Evolutionary conservation across 352 stramenopile species (phyloP).

Genomic region (Pythium volutum): DNA sequence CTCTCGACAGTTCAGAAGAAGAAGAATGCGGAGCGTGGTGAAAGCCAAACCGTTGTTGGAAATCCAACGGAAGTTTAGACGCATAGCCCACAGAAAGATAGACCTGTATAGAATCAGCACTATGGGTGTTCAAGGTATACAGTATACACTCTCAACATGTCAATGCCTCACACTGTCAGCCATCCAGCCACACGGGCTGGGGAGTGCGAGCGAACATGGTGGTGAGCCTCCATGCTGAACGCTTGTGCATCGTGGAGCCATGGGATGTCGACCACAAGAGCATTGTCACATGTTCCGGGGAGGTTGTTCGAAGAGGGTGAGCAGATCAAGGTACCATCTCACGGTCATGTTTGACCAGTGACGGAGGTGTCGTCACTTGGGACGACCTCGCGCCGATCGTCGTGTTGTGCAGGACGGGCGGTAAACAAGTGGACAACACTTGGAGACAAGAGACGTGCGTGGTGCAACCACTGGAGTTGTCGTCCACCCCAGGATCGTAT

Average conservation of each 20-base stretch:
- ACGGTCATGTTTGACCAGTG: constrained; percentile 16
- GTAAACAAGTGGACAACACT: no score
- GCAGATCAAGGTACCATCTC: no score
- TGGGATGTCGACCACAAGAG: background rate
- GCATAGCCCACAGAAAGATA: background rate
- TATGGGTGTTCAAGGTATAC: no score
- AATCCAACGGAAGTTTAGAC: background rate
- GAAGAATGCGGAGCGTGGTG: no score
- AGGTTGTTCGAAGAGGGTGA: constrained; percentile 10
- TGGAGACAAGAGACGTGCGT: constrained; percentile 1
- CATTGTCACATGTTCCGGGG: background rate
- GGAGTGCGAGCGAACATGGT: background rate
- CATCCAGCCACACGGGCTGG: background rate
- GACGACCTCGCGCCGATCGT: constrained; percentile 7
- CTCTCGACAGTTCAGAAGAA: no score
- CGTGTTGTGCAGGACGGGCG: background rate
- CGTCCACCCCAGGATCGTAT: background rate
- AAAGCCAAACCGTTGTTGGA: no score
- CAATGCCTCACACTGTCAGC: background rate
- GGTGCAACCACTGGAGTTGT: background rate
- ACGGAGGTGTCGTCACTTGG: constrained; percentile 11
- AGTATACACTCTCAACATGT: background rate
- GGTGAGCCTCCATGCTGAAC: background rate
- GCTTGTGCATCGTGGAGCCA: background rate
- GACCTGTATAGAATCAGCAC: no score